Evolutionary conservation across 805 yeast species (phyloP).

Genomic region (Grigorovia jiainica): DNA sequence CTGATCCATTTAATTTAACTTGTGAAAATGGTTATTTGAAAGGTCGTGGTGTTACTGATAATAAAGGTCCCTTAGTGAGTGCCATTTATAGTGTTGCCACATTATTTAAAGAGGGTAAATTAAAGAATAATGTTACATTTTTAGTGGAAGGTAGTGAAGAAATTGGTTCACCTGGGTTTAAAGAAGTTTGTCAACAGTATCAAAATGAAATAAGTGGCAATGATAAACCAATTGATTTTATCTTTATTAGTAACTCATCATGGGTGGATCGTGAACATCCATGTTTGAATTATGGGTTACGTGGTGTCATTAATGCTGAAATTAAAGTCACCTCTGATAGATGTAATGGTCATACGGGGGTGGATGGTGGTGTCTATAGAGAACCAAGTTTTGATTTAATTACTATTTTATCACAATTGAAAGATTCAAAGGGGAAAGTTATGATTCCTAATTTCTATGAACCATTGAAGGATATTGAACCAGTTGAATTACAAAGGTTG

Average conservation of each 20-base stretch:
- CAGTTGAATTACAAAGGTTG: conserved; percentile 51
- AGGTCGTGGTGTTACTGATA: conserved; percentile 91
- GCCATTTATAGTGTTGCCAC: conserved; percentile 82
- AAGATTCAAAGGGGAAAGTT: conserved; percentile 46
- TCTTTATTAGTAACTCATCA: conserved; percentile 79
- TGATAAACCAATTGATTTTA: conserved; percentile 66
- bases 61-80: conserved; percentile 87
- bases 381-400: conserved; percentile 88
- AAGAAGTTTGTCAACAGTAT: conserved; percentile 47
- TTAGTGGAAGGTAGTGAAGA: conserved; percentile 94
- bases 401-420: conserved; percentile 56
- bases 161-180: conserved; percentile 81
- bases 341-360: conserved; percentile 93
- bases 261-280: conserved; percentile 90
- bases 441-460: conserved; percentile 63
- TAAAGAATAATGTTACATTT: conserved; percentile 69
- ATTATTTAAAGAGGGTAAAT: conserved; percentile 38
- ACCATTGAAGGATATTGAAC: conserved; percentile 48
- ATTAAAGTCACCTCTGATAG: conserved; percentile 59
- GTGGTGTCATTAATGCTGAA: conserved; percentile 83
- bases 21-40: conserved; percentile 78
- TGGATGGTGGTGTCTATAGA: conserved; percentile 82
- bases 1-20: conserved; percentile 68
- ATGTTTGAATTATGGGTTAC: conserved; percentile 84
- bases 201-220: conserved; percentile 42